phyloP scores from a whole-genome alignment of 2,329 filamentous ascomycete species.

The Aspergillus sp. region DNA sequence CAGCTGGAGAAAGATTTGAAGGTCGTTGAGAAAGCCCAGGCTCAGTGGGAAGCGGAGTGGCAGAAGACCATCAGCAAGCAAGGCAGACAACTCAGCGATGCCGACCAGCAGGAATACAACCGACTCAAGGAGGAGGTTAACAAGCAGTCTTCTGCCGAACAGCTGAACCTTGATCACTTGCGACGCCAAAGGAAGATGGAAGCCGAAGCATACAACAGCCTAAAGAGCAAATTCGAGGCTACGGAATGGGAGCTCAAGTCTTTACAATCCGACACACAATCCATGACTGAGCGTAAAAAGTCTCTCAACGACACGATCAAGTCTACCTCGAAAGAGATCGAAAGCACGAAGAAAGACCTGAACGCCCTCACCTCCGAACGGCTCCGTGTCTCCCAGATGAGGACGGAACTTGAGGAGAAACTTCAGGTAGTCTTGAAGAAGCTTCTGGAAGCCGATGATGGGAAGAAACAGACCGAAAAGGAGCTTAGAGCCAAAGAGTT shows the following conservation, averaged over 20 bases:
- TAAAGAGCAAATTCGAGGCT: constrained; percentile 83
- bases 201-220: constrained; percentile 81
- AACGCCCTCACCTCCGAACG: constrained; percentile 82
- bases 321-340: constrained; percentile 72
- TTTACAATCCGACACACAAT: constrained; percentile 67
- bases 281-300: constrained; percentile 66
- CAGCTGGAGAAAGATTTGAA: constrained; percentile 77
- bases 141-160: constrained; percentile 74
- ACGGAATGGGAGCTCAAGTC: constrained; percentile 71
- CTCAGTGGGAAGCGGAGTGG: constrained; percentile 85
- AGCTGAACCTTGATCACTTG: constrained; percentile 81
- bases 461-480: constrained; percentile 78
- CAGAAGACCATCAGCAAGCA: constrained; percentile 79
- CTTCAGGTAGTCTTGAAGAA: constrained; percentile 76
- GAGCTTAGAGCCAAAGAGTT: constrained; percentile 78
- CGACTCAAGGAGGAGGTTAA: constrained; percentile 79
- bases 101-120: constrained; percentile 87
- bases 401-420: constrained; percentile 89
- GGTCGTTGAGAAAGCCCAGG: constrained; percentile 83
- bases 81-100: constrained; percentile 79
- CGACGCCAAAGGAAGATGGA: constrained; percentile 86
- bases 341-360: constrained; percentile 84
- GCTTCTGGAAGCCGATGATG: constrained; percentile 80
- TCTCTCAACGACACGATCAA: constrained; percentile 62
- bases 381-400: constrained; percentile 73